Base-by-base conservation (phyloP, 2,329 filamentous ascomycete species). In the Aspergillus piperis region DNA sequence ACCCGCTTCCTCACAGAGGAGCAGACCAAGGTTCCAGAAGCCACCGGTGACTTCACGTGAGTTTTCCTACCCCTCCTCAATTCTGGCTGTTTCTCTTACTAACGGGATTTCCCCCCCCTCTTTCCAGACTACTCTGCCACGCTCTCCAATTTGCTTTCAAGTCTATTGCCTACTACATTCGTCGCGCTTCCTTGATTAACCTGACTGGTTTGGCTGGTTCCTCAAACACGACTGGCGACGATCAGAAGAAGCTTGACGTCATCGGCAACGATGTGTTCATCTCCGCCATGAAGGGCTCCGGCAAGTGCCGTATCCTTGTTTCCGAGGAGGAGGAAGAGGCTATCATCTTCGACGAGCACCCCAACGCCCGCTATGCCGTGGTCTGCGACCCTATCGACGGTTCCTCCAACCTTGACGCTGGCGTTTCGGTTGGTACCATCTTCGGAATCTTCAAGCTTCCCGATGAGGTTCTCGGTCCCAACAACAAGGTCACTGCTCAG, bases 71-170 rank as follows among this genome's bases (percentile, higher is more conserved):
- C 41, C 19, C 32, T 19, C 6, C 25, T 48, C 27, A n/a, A 0
- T 11, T 23, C 25, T 47, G 11, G 38, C 27, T 19, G 13, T n/a
- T 38, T 25, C 48, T 38, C n/a, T 21, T 2, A 54, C 30, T 55
- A 25, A 52, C 11, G 21, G 23, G 4, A 13, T 30, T 8, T 11
- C 11, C 19, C n/a, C n/a, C 50, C 13, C 32, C 15, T 17, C 19
- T 30, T 8, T 2, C 30, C 71, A 97, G 93, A 71, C 86, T 99
- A 56, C 87, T 99, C 62, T 97, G 92, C 84, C 95, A 99, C 77
- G 93, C 95, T 62, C 90, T 99, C 61, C 95, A 98, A 80, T 99
- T 98, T 84, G 94, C 95, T 66, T 99, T 99, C 89, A 99, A 99
- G 84, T 96, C 92, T 68, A 99, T 99, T 78, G 92, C 95, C 71